These are phyloP conservation scores for Orobanche coerulescens DNA, from an alignment of 257 asterid species.

Conservation along the genomic window DNA sequence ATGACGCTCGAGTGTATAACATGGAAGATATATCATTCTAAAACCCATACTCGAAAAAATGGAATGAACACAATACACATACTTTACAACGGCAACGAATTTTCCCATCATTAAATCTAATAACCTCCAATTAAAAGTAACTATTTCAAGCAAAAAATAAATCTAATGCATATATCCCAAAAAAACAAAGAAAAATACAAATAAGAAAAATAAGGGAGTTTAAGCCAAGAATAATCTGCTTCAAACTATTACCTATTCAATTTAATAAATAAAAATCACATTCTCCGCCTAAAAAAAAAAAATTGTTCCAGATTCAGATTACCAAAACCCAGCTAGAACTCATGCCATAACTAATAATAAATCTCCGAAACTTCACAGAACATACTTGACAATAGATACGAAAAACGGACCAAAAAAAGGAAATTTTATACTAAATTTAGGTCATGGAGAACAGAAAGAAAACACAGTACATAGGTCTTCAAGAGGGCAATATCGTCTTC, in stretches of 20 bases:
- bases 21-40: too few species aligned
- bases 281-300: neutral
- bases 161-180: too few species aligned
- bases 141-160: too few species aligned
- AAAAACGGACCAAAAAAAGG: neutral
- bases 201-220: neutral
- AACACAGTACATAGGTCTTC: constrained; percentile 57
- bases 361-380: neutral
- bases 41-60: neutral
- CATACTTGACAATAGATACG: neutral
- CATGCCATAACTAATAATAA: neutral
- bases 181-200: neutral
- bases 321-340: constrained; percentile 13
- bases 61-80: neutral
- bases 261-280: neutral
- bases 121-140: neutral
- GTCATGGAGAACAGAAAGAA: constrained; percentile 15
- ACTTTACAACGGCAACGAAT: neutral
- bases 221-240: neutral
- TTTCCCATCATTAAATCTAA: neutral
- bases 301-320: constrained; percentile 17
- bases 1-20: too few species aligned
- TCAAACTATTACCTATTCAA: neutral
- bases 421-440: constrained; percentile 10
- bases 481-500: constrained; percentile 94